phyloP scores from a whole-genome alignment of 164 flowering plant species.

The Berberis thunbergii region DNA sequence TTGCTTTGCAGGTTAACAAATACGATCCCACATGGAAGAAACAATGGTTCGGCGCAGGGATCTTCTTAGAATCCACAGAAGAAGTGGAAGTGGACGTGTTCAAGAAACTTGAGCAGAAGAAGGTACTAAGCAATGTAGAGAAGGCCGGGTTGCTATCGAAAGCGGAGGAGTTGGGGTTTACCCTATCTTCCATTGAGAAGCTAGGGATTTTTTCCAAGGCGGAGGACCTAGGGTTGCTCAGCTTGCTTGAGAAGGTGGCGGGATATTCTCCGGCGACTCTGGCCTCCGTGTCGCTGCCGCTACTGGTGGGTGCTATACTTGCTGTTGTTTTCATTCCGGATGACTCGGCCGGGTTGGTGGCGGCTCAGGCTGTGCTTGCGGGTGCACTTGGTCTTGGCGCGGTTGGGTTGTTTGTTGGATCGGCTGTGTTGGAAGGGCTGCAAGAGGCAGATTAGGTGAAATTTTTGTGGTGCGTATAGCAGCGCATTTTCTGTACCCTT shows the following conservation, averaged over 20 bases:
- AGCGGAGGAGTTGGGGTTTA: conserved; percentile 74
- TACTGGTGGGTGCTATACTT: conserved; percentile 53
- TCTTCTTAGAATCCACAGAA: conserved; percentile 73
- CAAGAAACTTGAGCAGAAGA: conserved; percentile 71
- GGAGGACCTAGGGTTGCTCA: conserved; percentile 73
- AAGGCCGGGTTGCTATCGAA: conserved; percentile 76
- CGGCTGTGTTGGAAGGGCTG: conserved; percentile 22
- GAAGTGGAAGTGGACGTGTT: conserved; percentile 70
- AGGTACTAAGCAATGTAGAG: conserved; percentile 76
- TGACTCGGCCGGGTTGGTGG: conserved; percentile 68
- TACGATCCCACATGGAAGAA: conserved; percentile 68
- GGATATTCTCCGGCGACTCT: conserved; percentile 50
- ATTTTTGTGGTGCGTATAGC: too few species aligned
- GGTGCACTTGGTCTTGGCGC: conserved; percentile 48
- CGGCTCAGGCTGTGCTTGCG: conserved; percentile 44
- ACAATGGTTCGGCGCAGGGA: conserved; percentile 85
- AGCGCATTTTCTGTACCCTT: too few species aligned
- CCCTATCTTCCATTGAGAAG: conserved; percentile 80
- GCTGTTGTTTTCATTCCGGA: conserved; percentile 72
- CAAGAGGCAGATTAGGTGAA: conserved; percentile 63
- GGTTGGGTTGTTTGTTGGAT: conserved; percentile 68
- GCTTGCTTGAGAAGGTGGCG: conserved; percentile 17
- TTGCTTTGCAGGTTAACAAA: conserved; percentile 48
- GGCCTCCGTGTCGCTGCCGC: conserved; percentile 68
- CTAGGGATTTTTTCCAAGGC: conserved; percentile 80